Conservation (phyloP, 495 filamentous ascomycete genomes). For the Aspergillus olivimuriae region DNA sequence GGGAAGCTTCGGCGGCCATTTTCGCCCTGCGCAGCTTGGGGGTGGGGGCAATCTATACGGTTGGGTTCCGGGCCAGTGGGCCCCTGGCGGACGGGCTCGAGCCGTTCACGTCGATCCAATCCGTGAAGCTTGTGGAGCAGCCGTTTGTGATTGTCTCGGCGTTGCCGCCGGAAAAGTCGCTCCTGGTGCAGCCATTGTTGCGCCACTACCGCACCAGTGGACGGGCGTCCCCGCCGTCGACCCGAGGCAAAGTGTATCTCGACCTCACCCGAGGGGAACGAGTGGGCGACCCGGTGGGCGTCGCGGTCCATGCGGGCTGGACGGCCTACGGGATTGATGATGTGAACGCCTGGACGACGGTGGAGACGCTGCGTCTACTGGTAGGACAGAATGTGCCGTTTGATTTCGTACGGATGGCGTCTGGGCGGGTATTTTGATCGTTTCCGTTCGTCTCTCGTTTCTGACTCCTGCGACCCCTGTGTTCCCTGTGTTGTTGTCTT, state of each 20-base stretch:
- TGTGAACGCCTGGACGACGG: constrained; percentile 74
- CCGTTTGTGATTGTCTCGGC: constrained; percentile 78
- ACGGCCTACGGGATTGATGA: constrained; percentile 73
- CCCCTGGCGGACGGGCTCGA: constrained; percentile 59
- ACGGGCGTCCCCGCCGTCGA: constrained; percentile 40
- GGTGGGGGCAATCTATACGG: constrained; percentile 73
- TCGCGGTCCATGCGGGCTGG: constrained; percentile 66
- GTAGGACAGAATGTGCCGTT: constrained; percentile 83
- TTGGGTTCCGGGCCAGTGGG: constrained; percentile 68
- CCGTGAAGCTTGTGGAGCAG: constrained; percentile 64
- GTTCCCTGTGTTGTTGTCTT: constrained; percentile 4
- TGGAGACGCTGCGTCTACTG: constrained; percentile 68
- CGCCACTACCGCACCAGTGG: constrained; percentile 50
- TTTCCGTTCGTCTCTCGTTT: constrained; percentile 2
- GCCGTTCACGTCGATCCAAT: constrained; percentile 74
- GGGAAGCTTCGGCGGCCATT: constrained; percentile 67
- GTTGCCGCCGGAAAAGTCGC: constrained; percentile 67
- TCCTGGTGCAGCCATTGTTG: constrained; percentile 71
- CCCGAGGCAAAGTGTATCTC: constrained; percentile 67
- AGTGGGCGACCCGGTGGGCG: constrained; percentile 59
- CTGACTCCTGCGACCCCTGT: constrained; percentile 12
- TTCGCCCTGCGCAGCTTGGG: constrained; percentile 71
- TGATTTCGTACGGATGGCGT: constrained; percentile 76
- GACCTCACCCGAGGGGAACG: constrained; percentile 67
- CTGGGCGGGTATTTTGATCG: constrained; percentile 60